Evolutionary conservation across 2,329 filamentous ascomycete genomes (phyloP), one percentile per base, ranked within the genome.

Genomic region (Trichophyton schoenleinii): DNA sequence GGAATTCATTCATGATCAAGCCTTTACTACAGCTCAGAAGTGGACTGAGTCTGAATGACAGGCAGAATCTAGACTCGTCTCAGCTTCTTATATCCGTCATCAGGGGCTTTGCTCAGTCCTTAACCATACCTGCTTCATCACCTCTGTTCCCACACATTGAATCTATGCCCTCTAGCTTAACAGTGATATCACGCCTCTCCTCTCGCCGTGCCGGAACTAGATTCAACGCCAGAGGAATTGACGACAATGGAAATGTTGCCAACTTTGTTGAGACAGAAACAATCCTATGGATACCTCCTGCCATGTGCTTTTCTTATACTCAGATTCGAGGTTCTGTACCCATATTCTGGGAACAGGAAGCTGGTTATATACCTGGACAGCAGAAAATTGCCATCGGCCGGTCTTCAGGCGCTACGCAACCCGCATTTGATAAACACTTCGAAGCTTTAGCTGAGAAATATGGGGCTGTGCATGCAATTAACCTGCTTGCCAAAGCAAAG

Each of bases 241-340:
- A 99, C 70, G 94, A 99, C 71, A 91, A 97, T 70, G 94, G 94
- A 13, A 90, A 97, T 68, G 94, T 97, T 31, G 91, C 94, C 63
- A 99, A 99, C 73, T 99, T 96, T 74, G 94, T 97, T n/a, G 94
- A 99, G 74, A 94, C 91, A 0, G 94, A 99, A 75, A 95, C 91
- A 0, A 85, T 92, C 46, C 91, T 95, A 70, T 96, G 89, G 87
- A 87, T 87, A 67, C 88, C 88, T 0, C 83, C 84, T 0, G 80
- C 79, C 0, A 83, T 90, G 5, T 84, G 90, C 61, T 97, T 97
- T 71, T 97, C 94, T 0, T 99, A 96, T 73, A 89, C 87, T 1
- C 94, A 99, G 74, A 84, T 95, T 28, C 84, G 94, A 68, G 94
- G 94, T 42, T 96, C 91, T 5, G 89, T 99, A 6, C 94, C 94